Conservation (phyloP, 2,329 filamentous ascomycete genomes). For the Fusarium tanahbumbuense region DNA sequence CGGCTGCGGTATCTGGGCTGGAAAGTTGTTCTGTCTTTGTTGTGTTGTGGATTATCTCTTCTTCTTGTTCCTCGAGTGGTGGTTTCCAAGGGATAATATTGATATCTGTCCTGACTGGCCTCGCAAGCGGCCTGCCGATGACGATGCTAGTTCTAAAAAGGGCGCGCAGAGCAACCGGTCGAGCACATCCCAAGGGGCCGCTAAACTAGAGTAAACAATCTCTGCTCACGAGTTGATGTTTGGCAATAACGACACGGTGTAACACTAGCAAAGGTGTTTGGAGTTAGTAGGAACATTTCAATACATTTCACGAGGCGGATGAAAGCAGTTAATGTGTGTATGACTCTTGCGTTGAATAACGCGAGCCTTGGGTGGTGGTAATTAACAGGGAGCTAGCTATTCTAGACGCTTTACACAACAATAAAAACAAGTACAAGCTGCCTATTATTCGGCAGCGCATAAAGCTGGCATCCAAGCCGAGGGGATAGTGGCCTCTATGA, state of each 20-base stretch:
- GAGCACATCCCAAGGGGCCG: conserved; percentile 48
- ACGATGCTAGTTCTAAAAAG: conserved; percentile 47
- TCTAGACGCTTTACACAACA: conserved; percentile 45
- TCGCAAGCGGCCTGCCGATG: conserved; percentile 67
- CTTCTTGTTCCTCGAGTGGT: conserved; percentile 88
- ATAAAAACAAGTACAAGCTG: conserved; percentile 38
- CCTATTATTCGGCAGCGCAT: conserved; percentile 23
- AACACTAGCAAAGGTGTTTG: conserved; percentile 10
- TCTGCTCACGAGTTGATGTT: not conserved
- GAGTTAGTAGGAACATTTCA: conserved; percentile 11
- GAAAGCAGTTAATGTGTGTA: conserved; percentile 3
- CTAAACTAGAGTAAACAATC: conserved; percentile 41
- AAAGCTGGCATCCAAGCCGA: conserved; percentile 25
- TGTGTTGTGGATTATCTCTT: conserved; percentile 94
- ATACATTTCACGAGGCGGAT: not conserved
- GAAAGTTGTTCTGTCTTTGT: conserved; percentile 95
- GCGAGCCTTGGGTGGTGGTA: conserved; percentile 24
- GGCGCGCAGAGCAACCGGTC: conserved; percentile 48
- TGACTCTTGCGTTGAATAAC: conserved; percentile 10
- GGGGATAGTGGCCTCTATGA: conserved; percentile 13
- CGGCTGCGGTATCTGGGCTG: conserved; percentile 97
- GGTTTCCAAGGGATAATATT: conserved; percentile 85
- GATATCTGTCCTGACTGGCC: conserved; percentile 95
- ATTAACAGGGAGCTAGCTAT: conserved; percentile 43
- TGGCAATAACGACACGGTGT: not conserved